A percentile compares a stretch with the other conserved stretches of the same genome.
These are phyloP conservation scores for Alternaria novae-zelandiae DNA, from an alignment of 2,329 filamentous ascomycete genomes.

Conservation along the genomic window DNA sequence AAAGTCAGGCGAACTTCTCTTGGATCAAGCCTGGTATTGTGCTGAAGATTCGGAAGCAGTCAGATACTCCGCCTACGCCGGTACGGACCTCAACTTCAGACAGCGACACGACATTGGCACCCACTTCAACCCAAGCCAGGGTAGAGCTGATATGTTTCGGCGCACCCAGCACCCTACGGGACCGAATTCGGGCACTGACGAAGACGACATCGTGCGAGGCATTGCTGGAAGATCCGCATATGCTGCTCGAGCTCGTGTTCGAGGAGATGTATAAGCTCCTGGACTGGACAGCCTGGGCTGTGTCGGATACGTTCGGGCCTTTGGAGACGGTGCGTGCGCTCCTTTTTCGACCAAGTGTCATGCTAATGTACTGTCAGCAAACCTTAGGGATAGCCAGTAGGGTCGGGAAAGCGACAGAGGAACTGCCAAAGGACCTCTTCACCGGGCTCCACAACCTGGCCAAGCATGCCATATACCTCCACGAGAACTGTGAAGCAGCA, in stretches of 20 bases:
- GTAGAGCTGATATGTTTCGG: conserved; percentile 42
- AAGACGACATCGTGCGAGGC: conserved; percentile 22
- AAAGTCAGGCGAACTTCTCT: conserved; percentile 30
- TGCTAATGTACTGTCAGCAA: conserved; percentile 20
- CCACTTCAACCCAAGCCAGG: neutral
- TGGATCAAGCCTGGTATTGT: conserved; percentile 38
- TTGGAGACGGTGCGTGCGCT: conserved; percentile 36
- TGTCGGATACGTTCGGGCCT: conserved; percentile 38
- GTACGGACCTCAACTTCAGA: conserved; percentile 18
- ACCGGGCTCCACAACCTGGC: conserved; percentile 48
- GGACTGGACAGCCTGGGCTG: conserved; percentile 37
- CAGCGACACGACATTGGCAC: conserved; percentile 16
- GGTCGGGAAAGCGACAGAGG: conserved; percentile 20
- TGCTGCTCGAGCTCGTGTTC: conserved; percentile 39
- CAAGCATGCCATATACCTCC: conserved; percentile 48
- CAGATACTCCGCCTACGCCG: neutral
- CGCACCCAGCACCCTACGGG: conserved; percentile 22
- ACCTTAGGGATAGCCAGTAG: conserved; percentile 27
- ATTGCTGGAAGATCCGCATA: conserved; percentile 38
- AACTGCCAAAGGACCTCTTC: conserved; percentile 28
- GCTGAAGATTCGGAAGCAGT: conserved; percentile 22
- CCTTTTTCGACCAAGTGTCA: neutral
- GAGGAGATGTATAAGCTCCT: conserved; percentile 41
- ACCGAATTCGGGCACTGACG: conserved; percentile 23
- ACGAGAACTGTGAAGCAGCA: conserved; percentile 44